These are phyloP conservation scores for Crithidia sp. DNA, from an alignment of 208 protist species.

Conservation along the genomic window DNA sequence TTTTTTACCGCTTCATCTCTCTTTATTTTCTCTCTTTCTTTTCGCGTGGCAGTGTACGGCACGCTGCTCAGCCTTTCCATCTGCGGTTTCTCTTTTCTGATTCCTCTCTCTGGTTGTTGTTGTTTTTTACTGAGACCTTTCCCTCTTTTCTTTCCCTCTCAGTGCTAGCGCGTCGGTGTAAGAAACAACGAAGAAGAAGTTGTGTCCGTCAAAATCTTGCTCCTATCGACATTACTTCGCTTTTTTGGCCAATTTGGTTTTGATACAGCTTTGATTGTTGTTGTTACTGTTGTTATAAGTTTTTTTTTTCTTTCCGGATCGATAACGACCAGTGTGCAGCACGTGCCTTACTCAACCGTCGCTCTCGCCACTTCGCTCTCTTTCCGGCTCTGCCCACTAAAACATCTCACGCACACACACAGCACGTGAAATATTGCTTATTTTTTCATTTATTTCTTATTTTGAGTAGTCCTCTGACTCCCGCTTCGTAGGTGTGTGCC, in stretches of 20 bases:
- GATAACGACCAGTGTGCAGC: too few species aligned
- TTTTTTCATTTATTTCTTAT: too few species aligned
- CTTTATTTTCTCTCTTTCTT: neutral
- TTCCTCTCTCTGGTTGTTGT: neutral
- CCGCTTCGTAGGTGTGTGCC: too few species aligned
- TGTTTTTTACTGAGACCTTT: neutral
- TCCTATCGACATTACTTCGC: neutral
- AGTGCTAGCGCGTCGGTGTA: neutral
- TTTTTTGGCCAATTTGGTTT: neutral
- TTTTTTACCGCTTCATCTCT: neutral
- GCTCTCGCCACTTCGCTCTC: too few species aligned
- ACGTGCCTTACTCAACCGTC: too few species aligned
- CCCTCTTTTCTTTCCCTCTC: slow-evolving; percentile 15
- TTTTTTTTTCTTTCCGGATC: slow-evolving; percentile 9
- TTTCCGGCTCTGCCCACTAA: too few species aligned
- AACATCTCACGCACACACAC: too few species aligned
- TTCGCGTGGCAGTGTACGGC: neutral
- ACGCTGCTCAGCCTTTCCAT: neutral
- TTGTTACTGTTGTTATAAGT: slow-evolving; percentile 4
- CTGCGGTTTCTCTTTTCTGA: neutral
- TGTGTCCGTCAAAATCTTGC: neutral
- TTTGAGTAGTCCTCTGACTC: too few species aligned
- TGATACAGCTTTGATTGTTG: neutral
- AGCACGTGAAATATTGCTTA: too few species aligned
- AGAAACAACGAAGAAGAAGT: neutral